Evolutionary conservation across 306 rosid genomes (phyloP).

Genomic region (Medicago truncatula): MtrunA17r5.0-ANR NC_053045.1:510501-511000

Average conservation of each 20-base stretch:
- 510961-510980: background rate
- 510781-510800: background rate
- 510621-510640: conserved; percentile 1
- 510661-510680: background rate
- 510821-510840: conserved; percentile 5
- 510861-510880: background rate
- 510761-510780: background rate
- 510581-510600: conserved; percentile 2
- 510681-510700: background rate
- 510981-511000: background rate
- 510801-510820: background rate
- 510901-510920: background rate
- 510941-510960: background rate
- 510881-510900: background rate
- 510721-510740: conserved; percentile 4
- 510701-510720: conserved; percentile 14
- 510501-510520: conserved; percentile 5
- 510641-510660: background rate
- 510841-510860: background rate
- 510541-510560: conserved; percentile 22
- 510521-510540: conserved; percentile 3
- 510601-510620: background rate
- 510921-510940: background rate
- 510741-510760: background rate
- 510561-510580: conserved; percentile 19